Evolutionary conservation across 2,329 filamentous ascomycete genomes (phyloP).

Genomic region (Sclerotinia nivalis): DNA sequence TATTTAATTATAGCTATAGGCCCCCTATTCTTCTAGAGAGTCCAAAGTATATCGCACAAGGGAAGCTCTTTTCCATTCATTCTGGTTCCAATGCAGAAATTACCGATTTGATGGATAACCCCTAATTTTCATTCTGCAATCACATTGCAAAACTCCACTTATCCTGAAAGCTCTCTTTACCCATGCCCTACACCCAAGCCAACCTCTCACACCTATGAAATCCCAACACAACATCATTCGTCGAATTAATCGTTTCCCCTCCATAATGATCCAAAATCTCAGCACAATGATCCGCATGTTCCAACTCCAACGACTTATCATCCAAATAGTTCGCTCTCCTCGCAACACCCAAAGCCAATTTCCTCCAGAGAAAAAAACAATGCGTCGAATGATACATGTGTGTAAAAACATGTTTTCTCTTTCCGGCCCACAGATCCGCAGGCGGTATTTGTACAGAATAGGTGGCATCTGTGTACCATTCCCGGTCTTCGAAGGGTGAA

Average conservation of each 20-base stretch:
- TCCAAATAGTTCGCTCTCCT: constrained; percentile 13
- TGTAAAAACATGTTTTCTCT: background rate
- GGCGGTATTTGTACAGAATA: background rate
- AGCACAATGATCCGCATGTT: constrained; percentile 17
- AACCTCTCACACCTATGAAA: constrained; percentile 16
- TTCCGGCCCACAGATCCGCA: constrained; percentile 10
- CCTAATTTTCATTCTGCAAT: background rate
- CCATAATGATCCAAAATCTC: constrained; percentile 16
- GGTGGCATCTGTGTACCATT: constrained; percentile 2
- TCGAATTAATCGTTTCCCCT: constrained; percentile 7
- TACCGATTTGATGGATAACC: no score
- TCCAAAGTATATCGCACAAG: no score
- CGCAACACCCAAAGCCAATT: background rate
- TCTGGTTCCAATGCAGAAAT: background rate
- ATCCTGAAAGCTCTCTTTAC: no score
- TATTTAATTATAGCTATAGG: no score
- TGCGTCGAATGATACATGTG: constrained; percentile 14
- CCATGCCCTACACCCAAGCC: background rate
- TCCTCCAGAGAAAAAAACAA: constrained; percentile 15
- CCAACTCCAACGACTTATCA: constrained; percentile 6
- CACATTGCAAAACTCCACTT: background rate
- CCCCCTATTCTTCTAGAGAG: no score
- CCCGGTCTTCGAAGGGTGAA: constrained; percentile 9
- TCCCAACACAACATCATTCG: constrained; percentile 13
- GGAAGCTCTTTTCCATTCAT: background rate